Base-by-base conservation (phyloP, 2,329 filamentous ascomycete genomes). In the Ascochyta rabiei region DNA sequence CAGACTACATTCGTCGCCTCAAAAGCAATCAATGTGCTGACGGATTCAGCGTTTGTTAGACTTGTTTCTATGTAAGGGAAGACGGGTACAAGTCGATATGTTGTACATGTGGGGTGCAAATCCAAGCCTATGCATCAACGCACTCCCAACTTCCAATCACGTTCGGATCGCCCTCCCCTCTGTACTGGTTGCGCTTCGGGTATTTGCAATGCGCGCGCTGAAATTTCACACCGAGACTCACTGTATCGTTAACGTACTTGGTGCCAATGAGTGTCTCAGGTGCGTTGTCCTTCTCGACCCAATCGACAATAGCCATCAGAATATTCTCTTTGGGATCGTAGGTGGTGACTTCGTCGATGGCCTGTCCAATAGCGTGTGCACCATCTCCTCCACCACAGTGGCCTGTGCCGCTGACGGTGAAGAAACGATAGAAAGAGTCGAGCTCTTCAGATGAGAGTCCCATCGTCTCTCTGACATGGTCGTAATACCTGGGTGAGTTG, bases 341-440 rank as follows among this genome's bases (percentile, higher is more conserved):
- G 19, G 70, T 67, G 10, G 66, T 61, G 2, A 62, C 39, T 16
- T 60, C 59, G 4, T 35, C 37, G n/a, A 39, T 30, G 7, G 26
- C 26, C 46, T 75, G 71, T 2, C 74, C 74, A 34, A 76, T 71
- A 7, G 56, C 66, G 41, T 66, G 69, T 1, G 81, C 81, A 1
- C 82, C 81, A 1, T 69, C 71, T 6, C 83, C 83, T 6, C 77
- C 77, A 28, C 55, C 58, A 62, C 82, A 85, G 66, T 85, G 83
- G 2, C 68, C 73, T 73, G 83, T 81, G 6, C 82, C 84, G 53
- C 67, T 80, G 66, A 80, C 80, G 28, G 76, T 76, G 73, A 85
- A 85, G 67, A 76, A 80, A 42, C 82, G 77, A 59, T 82, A 79
- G 55, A 80, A 81, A 0, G 68, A 62, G 51, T 81, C 78, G 5